Evolutionary conservation across 2,329 filamentous ascomycete genomes (phyloP).

Genomic region (Colletotrichum liaoningense): DNA sequence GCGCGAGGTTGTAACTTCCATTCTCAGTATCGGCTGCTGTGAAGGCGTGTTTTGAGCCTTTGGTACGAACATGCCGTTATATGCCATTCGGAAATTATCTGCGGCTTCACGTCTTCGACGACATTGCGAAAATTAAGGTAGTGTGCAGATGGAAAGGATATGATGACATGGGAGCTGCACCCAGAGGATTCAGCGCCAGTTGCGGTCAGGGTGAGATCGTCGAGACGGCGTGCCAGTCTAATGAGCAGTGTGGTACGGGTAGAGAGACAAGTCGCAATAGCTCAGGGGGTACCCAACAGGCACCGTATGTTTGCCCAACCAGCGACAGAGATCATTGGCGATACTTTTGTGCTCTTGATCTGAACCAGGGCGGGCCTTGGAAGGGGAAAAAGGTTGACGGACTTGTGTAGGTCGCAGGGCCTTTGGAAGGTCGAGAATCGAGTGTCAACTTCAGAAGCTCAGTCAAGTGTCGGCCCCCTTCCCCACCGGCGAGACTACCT

Average conservation of each 20-base stretch:
- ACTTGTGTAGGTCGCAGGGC: not conserved
- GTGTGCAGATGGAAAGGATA: not conserved
- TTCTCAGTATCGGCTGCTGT: not conserved
- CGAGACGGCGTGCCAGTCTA: not conserved
- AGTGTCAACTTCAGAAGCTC: not conserved
- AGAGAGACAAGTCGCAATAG: not conserved
- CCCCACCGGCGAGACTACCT: not conserved
- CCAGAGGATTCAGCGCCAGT: not conserved
- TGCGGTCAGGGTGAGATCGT: not conserved
- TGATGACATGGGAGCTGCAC: not conserved
- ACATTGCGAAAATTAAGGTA: not conserved
- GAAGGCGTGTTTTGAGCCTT: not conserved
- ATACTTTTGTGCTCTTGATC: not conserved
- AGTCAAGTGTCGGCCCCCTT: not conserved
- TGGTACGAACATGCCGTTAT: not conserved
- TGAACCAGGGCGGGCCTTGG: not conserved
- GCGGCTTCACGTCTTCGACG: not conserved
- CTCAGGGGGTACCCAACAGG: conserved; percentile 1
- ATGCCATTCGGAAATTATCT: not conserved
- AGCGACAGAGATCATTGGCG: not conserved
- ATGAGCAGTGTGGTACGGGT: not conserved
- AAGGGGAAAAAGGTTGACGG: not conserved
- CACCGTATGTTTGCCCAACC: conserved; percentile 8
- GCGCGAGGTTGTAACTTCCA: not conserved
- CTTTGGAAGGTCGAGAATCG: not conserved